Conservation (phyloP, 371 early-diverging fungal species). For the Saksenaea oblongispora region DNA sequence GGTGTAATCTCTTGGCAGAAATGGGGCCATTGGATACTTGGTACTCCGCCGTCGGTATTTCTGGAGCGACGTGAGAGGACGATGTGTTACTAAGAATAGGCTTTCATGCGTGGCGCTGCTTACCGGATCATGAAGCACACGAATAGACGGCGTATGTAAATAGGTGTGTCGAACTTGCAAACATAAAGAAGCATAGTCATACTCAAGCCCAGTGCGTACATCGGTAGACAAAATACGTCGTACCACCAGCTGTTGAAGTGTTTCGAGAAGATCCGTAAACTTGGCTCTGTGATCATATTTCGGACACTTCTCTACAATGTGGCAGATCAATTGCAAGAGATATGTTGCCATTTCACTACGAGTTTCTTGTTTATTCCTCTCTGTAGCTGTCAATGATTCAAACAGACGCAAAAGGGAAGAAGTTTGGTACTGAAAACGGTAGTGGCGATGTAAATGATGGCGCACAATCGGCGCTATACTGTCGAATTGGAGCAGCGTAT, state of each 20-base stretch:
- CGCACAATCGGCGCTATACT: slow-evolving; percentile 11
- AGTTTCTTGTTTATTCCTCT: slow-evolving; percentile 21
- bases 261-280: slow-evolving; percentile 38
- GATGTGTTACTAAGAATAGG: not conserved
- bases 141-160: slow-evolving; percentile 42
- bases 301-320: slow-evolving; percentile 24
- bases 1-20: slow-evolving; percentile 49
- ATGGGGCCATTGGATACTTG: slow-evolving; percentile 49
- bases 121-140: slow-evolving; percentile 52
- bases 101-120: not conserved
- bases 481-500: slow-evolving; percentile 11
- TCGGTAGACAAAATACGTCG: slow-evolving; percentile 27
- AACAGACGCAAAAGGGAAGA: slow-evolving; percentile 22
- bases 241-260: slow-evolving; percentile 35
- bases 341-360: slow-evolving; percentile 21
- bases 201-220: slow-evolving; percentile 24
- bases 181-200: slow-evolving; percentile 44
- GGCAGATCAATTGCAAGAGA: slow-evolving; percentile 32
- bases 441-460: slow-evolving; percentile 31
- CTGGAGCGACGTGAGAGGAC: slow-evolving; percentile 13
- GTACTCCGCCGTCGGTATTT: slow-evolving; percentile 55
- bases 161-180: slow-evolving; percentile 37
- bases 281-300: slow-evolving; percentile 33
- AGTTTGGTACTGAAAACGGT: slow-evolving; percentile 31
- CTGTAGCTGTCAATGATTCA: slow-evolving; percentile 28